Percentiles rank a stretch among this genome's conserved stretches.
phyloP scores from a whole-genome alignment of 805 yeast species.

The Myxozyma neotropica region DNA sequence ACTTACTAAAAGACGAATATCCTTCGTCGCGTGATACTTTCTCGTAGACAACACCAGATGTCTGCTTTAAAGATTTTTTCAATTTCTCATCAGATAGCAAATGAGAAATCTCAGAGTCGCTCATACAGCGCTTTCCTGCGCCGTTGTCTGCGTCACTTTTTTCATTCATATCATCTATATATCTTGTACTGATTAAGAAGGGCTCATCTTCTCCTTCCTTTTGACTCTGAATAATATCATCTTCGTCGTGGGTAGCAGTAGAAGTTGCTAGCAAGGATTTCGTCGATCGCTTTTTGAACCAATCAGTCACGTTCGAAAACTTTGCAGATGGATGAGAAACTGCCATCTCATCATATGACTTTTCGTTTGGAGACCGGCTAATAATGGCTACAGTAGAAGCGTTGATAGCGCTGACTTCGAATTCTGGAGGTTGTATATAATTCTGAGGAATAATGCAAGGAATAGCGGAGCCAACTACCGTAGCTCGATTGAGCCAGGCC shows the following conservation, averaged over 20 bases:
- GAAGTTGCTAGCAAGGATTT: not conserved
- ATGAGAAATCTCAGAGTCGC: not conserved
- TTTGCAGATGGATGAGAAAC: not conserved
- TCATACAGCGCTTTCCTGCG: not conserved
- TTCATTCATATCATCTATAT: constrained; percentile 16
- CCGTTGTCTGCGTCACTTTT: constrained; percentile 1
- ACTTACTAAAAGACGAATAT: not conserved
- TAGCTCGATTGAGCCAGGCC: constrained; percentile 32
- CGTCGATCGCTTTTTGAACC: not conserved
- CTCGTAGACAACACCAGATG: constrained; percentile 7
- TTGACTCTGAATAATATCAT: not conserved
- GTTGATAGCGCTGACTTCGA: constrained; percentile 4
- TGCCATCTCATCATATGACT: constrained; percentile 14
- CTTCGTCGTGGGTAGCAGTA: not conserved
- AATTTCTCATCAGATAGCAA: not conserved
- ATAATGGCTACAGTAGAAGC: not conserved
- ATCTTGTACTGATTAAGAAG: constrained; percentile 21
- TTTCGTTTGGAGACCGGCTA: constrained; percentile 3
- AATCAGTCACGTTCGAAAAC: not conserved
- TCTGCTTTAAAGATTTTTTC: not conserved
- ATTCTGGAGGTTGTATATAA: constrained; percentile 26
- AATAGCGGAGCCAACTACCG: constrained; percentile 24
- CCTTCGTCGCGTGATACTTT: not conserved
- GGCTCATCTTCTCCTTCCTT: constrained; percentile 5
- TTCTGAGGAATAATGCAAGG: constrained; percentile 30